Conservation (phyloP, 768 basidiomycete species). For the Clitopilus passeckerianus region DNA sequence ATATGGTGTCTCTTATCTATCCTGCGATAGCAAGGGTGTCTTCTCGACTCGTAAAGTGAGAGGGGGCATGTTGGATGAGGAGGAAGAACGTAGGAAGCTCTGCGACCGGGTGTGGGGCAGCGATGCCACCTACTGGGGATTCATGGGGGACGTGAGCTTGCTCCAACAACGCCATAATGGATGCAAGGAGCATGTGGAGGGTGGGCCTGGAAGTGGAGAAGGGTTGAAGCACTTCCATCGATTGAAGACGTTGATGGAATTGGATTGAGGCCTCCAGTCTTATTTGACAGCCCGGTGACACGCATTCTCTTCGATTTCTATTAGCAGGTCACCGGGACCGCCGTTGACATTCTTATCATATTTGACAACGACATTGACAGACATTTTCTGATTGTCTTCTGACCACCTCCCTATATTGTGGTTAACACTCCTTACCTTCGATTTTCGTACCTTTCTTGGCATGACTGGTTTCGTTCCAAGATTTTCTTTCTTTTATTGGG, state of each 20-base stretch:
- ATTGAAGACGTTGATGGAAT: neutral
- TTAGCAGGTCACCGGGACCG: neutral
- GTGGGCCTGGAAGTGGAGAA: neutral
- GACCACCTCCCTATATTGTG: neutral
- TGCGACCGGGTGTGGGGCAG: slow-evolving; percentile 8
- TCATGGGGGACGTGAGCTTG: neutral
- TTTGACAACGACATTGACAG: neutral
- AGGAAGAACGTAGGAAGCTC: slow-evolving; percentile 16
- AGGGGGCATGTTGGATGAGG: slow-evolving; percentile 6
- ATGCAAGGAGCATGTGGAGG: neutral
- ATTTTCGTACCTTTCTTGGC: neutral
- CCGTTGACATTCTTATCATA: neutral
- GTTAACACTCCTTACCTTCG: neutral
- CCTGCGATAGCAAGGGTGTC: neutral
- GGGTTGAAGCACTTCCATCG: neutral
- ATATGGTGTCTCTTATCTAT: slow-evolving; percentile 21
- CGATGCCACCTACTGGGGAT: neutral
- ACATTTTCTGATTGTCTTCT: neutral
- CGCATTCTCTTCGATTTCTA: neutral
- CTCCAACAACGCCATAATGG: neutral
- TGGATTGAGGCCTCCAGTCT: neutral
- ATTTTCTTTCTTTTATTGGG: neutral
- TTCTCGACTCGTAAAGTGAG: neutral
- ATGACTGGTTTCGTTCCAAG: neutral
- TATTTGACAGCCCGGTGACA: neutral